Base-by-base conservation (phyloP, 2,329 filamentous ascomycete species). In the Paraphoma chrysanthemicola region DNA sequence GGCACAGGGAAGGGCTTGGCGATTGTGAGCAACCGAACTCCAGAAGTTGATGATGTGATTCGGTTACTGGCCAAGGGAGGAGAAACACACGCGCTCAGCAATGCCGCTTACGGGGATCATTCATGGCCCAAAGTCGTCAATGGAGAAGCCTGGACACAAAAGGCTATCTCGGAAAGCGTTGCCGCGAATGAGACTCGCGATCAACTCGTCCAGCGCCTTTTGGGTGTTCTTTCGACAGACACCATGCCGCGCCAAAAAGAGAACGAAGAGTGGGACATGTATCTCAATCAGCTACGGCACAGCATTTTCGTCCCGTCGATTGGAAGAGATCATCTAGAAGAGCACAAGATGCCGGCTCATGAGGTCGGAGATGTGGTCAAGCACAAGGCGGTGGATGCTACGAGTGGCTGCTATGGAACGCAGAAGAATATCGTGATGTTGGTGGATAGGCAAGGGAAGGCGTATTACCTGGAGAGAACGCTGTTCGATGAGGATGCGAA, bases 341-440 rank as follows among this genome's bases (percentile, higher is more conserved):
- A 74, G 47, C 69, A 71, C 48, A 68, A 72, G 45, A 76, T 76
- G 73, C 73, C 73, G 2, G 62, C 68, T 2, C 71, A 76, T 49
- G 70, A 73, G 38, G 70, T 77, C 8, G 79, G 80, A 17, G 72
- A 77, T 51, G 64, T 80, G n/a, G 79, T 79, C 29, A 73, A 75
- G 57, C 66, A 69, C 7, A 73, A 68, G 46, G 73, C 69, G 5
- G 56, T 57, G 48, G 69, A 67, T 61, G 75, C 62, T 76, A 82
- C 68, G 60, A 79, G 76, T 53, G 84, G 83, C 0, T 74, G 82
- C 7, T 90, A 90, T 68, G 87, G 87, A 0, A 90, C 87, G 2
- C 85, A 88, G 68, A 87, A 86, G 72, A 86, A 89, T 69, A 87
- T 85, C 1, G 76, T 89, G 7, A 77, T 89, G 2, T 72, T 90